Evolutionary conservation across 2,329 filamentous ascomycete species (phyloP), one percentile per base, ranked within the genome.

Genomic region (Phyllosticta citrichinensis): DNA sequence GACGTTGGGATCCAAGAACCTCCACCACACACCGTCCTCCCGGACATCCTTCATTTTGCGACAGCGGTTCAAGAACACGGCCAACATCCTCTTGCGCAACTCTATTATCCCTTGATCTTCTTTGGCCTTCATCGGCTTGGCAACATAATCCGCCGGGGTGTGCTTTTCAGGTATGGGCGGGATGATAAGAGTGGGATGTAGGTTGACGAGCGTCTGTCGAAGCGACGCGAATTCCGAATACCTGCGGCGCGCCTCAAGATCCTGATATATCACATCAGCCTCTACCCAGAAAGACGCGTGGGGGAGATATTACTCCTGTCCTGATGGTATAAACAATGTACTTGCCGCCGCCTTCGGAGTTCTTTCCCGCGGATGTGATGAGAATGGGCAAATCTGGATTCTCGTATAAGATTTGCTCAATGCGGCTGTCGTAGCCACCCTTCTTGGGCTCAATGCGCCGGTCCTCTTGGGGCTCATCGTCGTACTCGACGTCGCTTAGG

Each of bases 81-180:
- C 88, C 59, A 99, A 75, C 94, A 99, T 99, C 68, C 94, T 89
- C 79, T 97, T 97, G 63, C 94, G 85, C 65, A 97, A 79, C 71
- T 99, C 94, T 65, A 99, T 99, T 54, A 97, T 99, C 63, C 93
- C 89, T 62, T 91, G 87, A 72, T 99, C 95, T 74, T 99, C 93
- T 74, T 97, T 99, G 19, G 95, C 95, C 69, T 93, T 97, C 47
- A 94, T 99, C 1, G 95, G 94, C 68, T 96, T 97, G 27, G 95
- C 92, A 17, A 94, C 94, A 71, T 99, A 99, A 74, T 99, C 94
- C 63, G 93, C 93, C 88, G 99, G 96, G 54, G 91, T 94, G 74
- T 99, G 94, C 75, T 99, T 99, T 77, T 99, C 95, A 22, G 94
- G 94, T 69, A 99, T 99, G 2, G 94, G 94, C 8, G 94, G 95